phyloP scores from a whole-genome alignment of 331 rosid species.

The Saraca asoca region DNA sequence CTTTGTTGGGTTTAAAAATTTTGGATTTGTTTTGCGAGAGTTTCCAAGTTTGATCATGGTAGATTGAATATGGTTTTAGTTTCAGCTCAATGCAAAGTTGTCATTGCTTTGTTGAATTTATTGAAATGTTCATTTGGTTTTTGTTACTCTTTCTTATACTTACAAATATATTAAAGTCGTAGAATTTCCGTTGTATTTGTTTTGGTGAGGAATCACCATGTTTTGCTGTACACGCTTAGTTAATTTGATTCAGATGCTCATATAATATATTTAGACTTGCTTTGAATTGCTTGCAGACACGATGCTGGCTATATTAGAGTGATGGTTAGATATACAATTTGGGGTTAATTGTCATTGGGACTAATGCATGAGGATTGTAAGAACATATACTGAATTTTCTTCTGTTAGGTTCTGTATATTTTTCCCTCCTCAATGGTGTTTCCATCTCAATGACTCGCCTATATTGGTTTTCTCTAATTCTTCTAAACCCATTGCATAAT shows the following conservation, averaged over 20 bases:
- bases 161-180: background rate
- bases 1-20: background rate
- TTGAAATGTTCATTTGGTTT: background rate
- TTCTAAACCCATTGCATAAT: background rate
- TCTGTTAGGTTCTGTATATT: background rate
- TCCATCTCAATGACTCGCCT: background rate
- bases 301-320: background rate
- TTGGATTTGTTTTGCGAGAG: background rate
- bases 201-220: slow-evolving; percentile 11
- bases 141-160: background rate
- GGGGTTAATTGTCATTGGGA: background rate
- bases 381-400: background rate
- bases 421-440: background rate
- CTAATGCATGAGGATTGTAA: background rate
- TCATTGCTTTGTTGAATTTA: background rate
- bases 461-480: background rate
- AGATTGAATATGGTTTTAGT: background rate
- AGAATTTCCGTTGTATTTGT: background rate
- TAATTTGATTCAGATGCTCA: background rate
- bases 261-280: background rate
- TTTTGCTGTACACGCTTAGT: slow-evolving; percentile 18
- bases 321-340: background rate
- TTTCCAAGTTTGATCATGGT: background rate
- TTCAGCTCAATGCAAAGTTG: background rate
- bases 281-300: slow-evolving; percentile 13